Base-by-base conservation (phyloP, 2,329 filamentous ascomycete species). In the Phyllosticta citriasiana region DNA sequence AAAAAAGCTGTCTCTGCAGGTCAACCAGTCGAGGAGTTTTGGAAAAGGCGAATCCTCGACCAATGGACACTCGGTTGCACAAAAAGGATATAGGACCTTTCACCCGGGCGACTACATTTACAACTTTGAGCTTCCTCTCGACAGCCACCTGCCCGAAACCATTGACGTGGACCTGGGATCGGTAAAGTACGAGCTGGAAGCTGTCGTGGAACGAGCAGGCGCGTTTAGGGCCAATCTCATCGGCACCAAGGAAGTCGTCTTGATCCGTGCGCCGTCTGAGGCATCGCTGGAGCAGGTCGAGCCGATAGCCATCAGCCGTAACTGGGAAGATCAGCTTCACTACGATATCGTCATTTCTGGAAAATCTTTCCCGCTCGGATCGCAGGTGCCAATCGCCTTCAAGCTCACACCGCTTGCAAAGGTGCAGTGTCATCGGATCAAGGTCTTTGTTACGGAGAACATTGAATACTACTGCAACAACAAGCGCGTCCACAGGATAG, bases 261-360 rank as follows among this genome's bases (percentile, higher is more conserved):
- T 97, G 55, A 90, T 96, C 59, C 87, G 92, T 53, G 86, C 94
- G 3, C 92, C 92, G 0, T 85, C 93, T 56, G 91, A 96, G 74
- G 84, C 91, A 54, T 96, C 91, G 0, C 79, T 96, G 25, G 92
- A 97, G 73, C 91, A 91, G 73, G 88, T 91, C 26, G 92, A 97
- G 71, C 92, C 92, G 2, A 96, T 97, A 68, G 93, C 91, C 10
- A 96, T 97, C 69, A 93, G 89, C 65, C 82, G 92, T 22, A 91
- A 90, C 64, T 97, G 92, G 92, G 92, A 97, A 71, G 91, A 97
- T 67, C 92, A 96, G 70, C 79, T 97, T 33, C 91, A 95, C 69
- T 97, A 97, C 75, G 92, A 97, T 69, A 96, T 97, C 67, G 87
- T 96, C 71, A 96, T 97, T 60, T 96, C 91, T 1, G 92, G 92